Conservation (phyloP, 805 yeast species). For the Starmerella roubikii region DNA sequence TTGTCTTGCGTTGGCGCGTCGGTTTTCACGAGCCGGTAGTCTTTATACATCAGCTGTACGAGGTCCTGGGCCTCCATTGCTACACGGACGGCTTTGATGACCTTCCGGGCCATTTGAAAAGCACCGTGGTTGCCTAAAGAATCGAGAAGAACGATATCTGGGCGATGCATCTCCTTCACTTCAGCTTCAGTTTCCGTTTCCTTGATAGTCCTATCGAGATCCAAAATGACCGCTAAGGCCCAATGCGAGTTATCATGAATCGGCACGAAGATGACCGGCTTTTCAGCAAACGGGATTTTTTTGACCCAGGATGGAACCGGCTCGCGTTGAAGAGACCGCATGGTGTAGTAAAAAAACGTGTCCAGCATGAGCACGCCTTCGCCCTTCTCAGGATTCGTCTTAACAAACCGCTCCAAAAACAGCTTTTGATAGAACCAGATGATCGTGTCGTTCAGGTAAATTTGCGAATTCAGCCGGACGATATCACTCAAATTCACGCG, state of each 20-base stretch:
- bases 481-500: slow-evolving; percentile 58
- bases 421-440: slow-evolving; percentile 63
- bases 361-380: slow-evolving; percentile 42
- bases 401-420: slow-evolving; percentile 23
- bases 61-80: slow-evolving; percentile 4
- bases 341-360: slow-evolving; percentile 66
- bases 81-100: slow-evolving; percentile 6
- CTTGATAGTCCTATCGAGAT: too few relatives aligned
- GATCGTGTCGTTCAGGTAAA: slow-evolving; percentile 81
- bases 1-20: slow-evolving; percentile 75
- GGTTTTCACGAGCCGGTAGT: slow-evolving; percentile 38
- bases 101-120: slow-evolving; percentile 12
- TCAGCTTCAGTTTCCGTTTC: background rate
- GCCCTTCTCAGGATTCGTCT: slow-evolving; percentile 15
- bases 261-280: slow-evolving; percentile 58
- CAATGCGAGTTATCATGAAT: slow-evolving; percentile 74
- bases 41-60: slow-evolving; percentile 39
- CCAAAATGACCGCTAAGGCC: slow-evolving; percentile 59
- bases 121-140: slow-evolving; percentile 37
- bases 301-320: slow-evolving; percentile 44
- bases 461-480: slow-evolving; percentile 60
- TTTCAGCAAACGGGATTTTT: slow-evolving; percentile 47
- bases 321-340: slow-evolving; percentile 33
- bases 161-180: slow-evolving; percentile 9
- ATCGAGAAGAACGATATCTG: slow-evolving; percentile 52